These are phyloP conservation scores for Flaveria sonorensis DNA, from an alignment of 129 eudicot genomes.

Conservation along the genomic window DNA sequence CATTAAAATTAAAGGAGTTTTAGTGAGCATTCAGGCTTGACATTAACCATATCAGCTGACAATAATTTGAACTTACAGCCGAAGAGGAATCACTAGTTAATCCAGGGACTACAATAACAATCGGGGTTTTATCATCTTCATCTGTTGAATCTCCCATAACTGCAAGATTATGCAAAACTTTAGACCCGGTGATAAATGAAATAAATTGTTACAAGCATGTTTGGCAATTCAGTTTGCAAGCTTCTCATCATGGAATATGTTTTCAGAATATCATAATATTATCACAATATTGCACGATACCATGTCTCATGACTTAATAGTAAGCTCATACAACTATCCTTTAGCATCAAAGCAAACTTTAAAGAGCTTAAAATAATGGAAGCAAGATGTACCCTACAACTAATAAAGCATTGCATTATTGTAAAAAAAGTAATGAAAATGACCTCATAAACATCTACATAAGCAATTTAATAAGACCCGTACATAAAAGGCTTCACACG, in stretches of 20 bases:
- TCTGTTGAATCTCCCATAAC: constrained; percentile 46
- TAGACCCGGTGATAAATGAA: constrained; percentile 1
- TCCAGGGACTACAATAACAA: constrained; percentile 79
- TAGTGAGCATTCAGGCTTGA: constrained; percentile 16
- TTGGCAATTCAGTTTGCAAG: constrained; percentile 6
- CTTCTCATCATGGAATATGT: constrained; percentile 16
- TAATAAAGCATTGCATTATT: constrained; percentile 18
- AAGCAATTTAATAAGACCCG: neutral
- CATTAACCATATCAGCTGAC: neutral
- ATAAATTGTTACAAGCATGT: neutral
- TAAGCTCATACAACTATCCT: constrained; percentile 5
- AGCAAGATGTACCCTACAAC: constrained; percentile 20
- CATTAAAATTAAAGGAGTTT: constrained; percentile 14
- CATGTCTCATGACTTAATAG: neutral
- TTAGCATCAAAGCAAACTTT: constrained; percentile 8
- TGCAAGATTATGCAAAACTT: constrained; percentile 34
- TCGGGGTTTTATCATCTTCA: constrained; percentile 66
- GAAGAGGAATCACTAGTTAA: constrained; percentile 92
- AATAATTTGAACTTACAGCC: constrained; percentile 56
- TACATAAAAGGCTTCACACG: neutral
- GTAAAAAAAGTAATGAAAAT: neutral
- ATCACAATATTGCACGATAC: neutral
- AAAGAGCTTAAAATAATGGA: constrained; percentile 1
- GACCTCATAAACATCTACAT: constrained; percentile 1
- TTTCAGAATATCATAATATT: neutral